Conservation (phyloP, 2,329 filamentous ascomycete genomes). For the Fusarium sp. region DNA sequence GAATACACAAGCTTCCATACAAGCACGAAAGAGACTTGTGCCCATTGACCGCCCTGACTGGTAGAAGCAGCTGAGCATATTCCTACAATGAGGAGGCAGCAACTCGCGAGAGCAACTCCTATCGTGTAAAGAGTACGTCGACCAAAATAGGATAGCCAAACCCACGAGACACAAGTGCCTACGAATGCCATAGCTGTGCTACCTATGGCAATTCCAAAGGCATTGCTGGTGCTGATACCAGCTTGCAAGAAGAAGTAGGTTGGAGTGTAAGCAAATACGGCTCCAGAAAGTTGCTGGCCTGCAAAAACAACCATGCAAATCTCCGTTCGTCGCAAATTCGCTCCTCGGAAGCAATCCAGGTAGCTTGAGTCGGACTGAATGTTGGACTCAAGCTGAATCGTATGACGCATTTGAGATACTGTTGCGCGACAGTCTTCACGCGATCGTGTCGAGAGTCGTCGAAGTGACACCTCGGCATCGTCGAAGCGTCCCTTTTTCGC, state of each 20-base stretch:
- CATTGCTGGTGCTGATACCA: slow-evolving; percentile 56
- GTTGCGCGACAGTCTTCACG: slow-evolving; percentile 59
- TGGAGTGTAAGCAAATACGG: slow-evolving; percentile 57
- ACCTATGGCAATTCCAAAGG: slow-evolving; percentile 59
- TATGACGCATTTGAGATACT: slow-evolving; percentile 77
- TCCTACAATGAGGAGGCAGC: slow-evolving; percentile 58
- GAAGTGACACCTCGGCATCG: slow-evolving; percentile 47
- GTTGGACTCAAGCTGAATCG: slow-evolving; percentile 60
- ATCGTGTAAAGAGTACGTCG: slow-evolving; percentile 59
- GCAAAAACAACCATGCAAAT: slow-evolving; percentile 61
- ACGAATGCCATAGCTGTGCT: slow-evolving; percentile 59
- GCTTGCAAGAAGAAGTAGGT: slow-evolving; percentile 66
- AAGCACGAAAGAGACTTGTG: slow-evolving; percentile 57
- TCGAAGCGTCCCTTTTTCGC: slow-evolving; percentile 48
- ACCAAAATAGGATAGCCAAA: slow-evolving; percentile 53
- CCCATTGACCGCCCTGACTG: slow-evolving; percentile 48
- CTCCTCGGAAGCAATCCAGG: slow-evolving; percentile 64
- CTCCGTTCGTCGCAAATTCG: slow-evolving; percentile 61
- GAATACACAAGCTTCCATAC: slow-evolving; percentile 61
- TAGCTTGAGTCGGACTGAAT: slow-evolving; percentile 58
- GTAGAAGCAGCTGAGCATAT: slow-evolving; percentile 48
- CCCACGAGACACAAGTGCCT: slow-evolving; percentile 60
- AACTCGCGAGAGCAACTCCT: slow-evolving; percentile 58
- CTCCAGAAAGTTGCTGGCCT: slow-evolving; percentile 57
- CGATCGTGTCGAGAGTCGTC: slow-evolving; percentile 53